Base-by-base conservation (phyloP, 805 yeast species). In the Candida nonsorbophila region DNA sequence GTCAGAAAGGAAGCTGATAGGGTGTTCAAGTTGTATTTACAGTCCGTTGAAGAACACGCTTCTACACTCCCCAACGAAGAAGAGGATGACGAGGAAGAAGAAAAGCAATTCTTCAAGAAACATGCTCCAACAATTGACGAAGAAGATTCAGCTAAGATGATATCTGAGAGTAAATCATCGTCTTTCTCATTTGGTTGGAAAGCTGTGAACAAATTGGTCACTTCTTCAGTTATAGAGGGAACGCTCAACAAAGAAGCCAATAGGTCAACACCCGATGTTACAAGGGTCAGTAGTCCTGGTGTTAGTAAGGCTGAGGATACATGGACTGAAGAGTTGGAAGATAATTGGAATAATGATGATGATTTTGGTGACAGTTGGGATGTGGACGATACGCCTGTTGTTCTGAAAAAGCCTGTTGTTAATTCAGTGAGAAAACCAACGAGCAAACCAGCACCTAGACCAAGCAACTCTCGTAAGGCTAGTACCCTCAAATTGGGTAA, bases 1-100 rank as follows among this genome's bases (percentile, higher is more conserved):
- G 88, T 90, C 3, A 67, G 97, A 35, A 55, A 55, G 0, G 84
- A 81, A 45, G 95, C 96, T 0, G 74, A 74, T 41, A 55, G 66
- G 25, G 70, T 86, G 0, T 77, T 90, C 40, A 77, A 79, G 16
- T 33, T 68, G 16, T 81, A 84, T 46, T 49, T 65, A 16, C 47
- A 53, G 9, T 40, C 57, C 2, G 69, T 65, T 9, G 69, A 65
- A 34, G 38, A 41, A 20, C 62, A 62, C 35, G 65, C 69, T 0
- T 43, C 51, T 2, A 36, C 51, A 2, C 47, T 64, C 24, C 62
- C 66, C 0, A 43, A 49, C 7, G 44, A 28, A 3, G 66, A 56
- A 26, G 66, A 48, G 12, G 62, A 59, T 21, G 69, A 60, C 28
- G 62, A 57, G 16, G 47, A 38, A 10, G 68, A 62, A 31, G 70